Evolutionary conservation across 148 eudicot species (phyloP), one percentile per base, ranked within the genome.

Genomic region (Rhododendron griersonianum): DNA sequence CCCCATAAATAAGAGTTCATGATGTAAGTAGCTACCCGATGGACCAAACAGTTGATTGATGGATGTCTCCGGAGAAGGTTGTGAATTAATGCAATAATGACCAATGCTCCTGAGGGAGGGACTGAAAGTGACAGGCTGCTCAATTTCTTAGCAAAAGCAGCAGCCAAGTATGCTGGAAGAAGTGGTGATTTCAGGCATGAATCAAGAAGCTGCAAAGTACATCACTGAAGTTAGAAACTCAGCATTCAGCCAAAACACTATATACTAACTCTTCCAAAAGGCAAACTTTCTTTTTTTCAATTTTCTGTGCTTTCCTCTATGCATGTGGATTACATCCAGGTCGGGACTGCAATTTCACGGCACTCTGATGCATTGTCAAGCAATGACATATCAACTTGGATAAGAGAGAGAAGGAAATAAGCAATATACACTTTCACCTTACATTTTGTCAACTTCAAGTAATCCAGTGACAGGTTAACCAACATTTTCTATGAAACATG

Each of bases 71-170:
- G 92, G 47, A 97, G 76, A 84, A 97, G 92, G 91, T 97, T 97
- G 91, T 97, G 96, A 80, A 95, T 89, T 84, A 97, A 84, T 61
- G 99, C 98, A 87, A 93, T 89, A 53, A 95, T 91, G 74, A 95
- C 88, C 81, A 95, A 86, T 63, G 91, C 88, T 81, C 99, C 99
- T 41, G 96, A 95, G 61, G 99, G 98, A 85, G 99, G 99, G 80
- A 92, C 96, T 71, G 84, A 79, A 84, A 97, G 94, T 45, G 98
- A 89, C 83, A 97, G 92, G 89, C 98, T 92, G 90, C 99, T 97
- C 93, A 97, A 89, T 86, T 94, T 97, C 93, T 97, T 97, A 83
- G 95, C 89, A 87, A 95, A 97, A 84, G 98, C 95, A 88, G 99
- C 98, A 50, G 96, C 98, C 90, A 94, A 85, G 87, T 97, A 93